These are phyloP conservation scores for Candida odintsovae DNA, from an alignment of 805 yeast genomes.

Conservation along the genomic window DNA sequence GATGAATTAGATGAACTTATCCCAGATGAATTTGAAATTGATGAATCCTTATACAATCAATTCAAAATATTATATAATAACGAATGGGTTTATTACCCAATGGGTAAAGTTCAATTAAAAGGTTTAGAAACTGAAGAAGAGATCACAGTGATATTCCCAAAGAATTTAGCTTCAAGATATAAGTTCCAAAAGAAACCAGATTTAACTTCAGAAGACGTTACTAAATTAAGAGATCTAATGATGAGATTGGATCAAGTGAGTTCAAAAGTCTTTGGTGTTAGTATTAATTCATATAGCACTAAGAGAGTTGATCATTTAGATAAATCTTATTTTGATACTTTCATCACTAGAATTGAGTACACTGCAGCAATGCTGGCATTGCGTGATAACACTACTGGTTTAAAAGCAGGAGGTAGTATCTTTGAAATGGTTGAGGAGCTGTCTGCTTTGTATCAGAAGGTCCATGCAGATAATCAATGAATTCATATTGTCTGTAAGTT, in stretches of 20 bases:
- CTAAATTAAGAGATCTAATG: conserved; percentile 48
- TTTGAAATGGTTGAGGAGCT: conserved; percentile 14
- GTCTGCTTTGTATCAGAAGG: not conserved
- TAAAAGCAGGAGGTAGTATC: conserved; percentile 11
- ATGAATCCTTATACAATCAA: conserved; percentile 60
- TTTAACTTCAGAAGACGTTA: conserved; percentile 35
- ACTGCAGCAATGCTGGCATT: conserved; percentile 40
- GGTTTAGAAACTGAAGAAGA: conserved; percentile 92
- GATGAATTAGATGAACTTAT: conserved; percentile 35
- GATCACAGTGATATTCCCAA: conserved; percentile 75
- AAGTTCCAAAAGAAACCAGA: conserved; percentile 34
- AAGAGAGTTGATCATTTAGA: conserved; percentile 36
- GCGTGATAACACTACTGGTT: conserved; percentile 32
- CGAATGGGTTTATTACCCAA: conserved; percentile 60
- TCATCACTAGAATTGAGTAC: conserved; percentile 65
- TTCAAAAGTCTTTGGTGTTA: conserved; percentile 42
- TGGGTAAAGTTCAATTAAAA: conserved; percentile 87
- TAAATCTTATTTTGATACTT: conserved; percentile 52
- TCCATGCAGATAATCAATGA: not conserved
- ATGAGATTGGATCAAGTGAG: conserved; percentile 54
- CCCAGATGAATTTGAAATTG: conserved; percentile 36
- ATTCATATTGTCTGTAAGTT: not conserved
- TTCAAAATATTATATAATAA: conserved; percentile 55
- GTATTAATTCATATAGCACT: conserved; percentile 14
- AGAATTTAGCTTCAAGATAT: conserved; percentile 53